A percentile compares a stretch with the other conserved stretches of the same genome.
phyloP scores from a whole-genome alignment of 345 rosid genomes.

The Citrus australasica region DNA sequence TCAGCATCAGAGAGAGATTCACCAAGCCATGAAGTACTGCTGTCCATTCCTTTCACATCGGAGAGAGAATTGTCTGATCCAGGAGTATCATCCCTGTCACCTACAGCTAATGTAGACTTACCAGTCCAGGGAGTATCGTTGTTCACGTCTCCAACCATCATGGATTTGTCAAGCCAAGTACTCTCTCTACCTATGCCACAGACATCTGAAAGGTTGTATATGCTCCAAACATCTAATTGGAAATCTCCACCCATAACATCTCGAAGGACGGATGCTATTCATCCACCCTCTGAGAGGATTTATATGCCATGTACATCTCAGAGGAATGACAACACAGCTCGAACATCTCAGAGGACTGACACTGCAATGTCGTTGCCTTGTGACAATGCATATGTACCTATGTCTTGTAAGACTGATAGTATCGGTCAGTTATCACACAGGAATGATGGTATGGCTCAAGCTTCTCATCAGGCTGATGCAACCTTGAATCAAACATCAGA shows the following conservation, averaged over 20 bases:
- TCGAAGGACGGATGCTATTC: slow-evolving; percentile 20
- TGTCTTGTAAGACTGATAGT: slow-evolving; percentile 18
- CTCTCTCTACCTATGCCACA: slow-evolving; percentile 15
- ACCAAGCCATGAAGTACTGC: slow-evolving; percentile 15
- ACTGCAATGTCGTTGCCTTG: slow-evolving; percentile 12
- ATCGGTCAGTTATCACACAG: slow-evolving; percentile 15
- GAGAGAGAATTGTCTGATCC: slow-evolving; percentile 24
- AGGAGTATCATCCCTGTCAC: slow-evolving; percentile 21
- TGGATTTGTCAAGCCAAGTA: slow-evolving; percentile 22
- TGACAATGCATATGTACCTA: slow-evolving; percentile 14
- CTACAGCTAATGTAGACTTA: slow-evolving; percentile 18
- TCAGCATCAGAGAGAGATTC: slow-evolving; percentile 27
- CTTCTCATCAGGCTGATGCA: slow-evolving; percentile 8
- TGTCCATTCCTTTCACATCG: slow-evolving; percentile 1
- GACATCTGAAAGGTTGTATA: slow-evolving; percentile 24
- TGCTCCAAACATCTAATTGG: slow-evolving; percentile 27
- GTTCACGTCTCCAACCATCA: slow-evolving; percentile 15
- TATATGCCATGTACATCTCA: slow-evolving; percentile 17
- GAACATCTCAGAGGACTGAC: slow-evolving; percentile 20
- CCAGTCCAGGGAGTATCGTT: slow-evolving; percentile 20
- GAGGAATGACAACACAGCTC: slow-evolving; percentile 12
- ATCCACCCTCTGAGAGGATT: slow-evolving; percentile 18
- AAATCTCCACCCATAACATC: slow-evolving; percentile 20
- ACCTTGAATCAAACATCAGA: slow-evolving; percentile 21
- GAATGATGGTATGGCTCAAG: slow-evolving; percentile 13